Conservation (phyloP, 1,284 basidiomycete species). For the Moesziomyces globuligerus region DNA sequence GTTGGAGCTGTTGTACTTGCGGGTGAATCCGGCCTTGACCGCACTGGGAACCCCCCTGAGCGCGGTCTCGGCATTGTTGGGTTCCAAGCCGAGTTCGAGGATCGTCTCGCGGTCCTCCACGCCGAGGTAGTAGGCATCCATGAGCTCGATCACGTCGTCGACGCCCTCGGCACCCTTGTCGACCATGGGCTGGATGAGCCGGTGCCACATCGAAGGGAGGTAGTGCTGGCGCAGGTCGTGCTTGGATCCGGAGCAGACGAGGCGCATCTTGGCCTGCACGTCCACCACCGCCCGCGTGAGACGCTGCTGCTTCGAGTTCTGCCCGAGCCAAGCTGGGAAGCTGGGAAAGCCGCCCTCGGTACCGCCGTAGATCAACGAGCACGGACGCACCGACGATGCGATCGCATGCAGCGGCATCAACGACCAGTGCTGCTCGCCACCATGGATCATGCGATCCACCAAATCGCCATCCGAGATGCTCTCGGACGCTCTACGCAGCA, state of each 20-base stretch:
- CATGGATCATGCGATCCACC: constrained; percentile 92
- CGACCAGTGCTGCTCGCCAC: constrained; percentile 88
- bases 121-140: constrained; percentile 94
- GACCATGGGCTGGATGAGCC: constrained; percentile 81
- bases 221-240: constrained; percentile 90
- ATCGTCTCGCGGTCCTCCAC: constrained; percentile 96
- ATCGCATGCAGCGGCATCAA: constrained; percentile 94
- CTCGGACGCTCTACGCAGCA: constrained; percentile 78
- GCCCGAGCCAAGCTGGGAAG: constrained; percentile 76
- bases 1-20: constrained; percentile 72
- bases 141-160: constrained; percentile 81
- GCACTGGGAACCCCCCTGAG: constrained; percentile 84
- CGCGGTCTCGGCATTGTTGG: constrained; percentile 75
- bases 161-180: constrained; percentile 73
- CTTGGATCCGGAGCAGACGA: constrained; percentile 88
- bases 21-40: constrained; percentile 84
- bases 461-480: constrained; percentile 94
- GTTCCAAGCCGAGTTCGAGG: constrained; percentile 88
- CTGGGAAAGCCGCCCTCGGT: constrained; percentile 52
- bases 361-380: constrained; percentile 56
- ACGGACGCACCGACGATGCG: constrained; percentile 79
- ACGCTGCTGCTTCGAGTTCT: constrained; percentile 92
- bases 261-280: constrained; percentile 92
- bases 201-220: constrained; percentile 82
- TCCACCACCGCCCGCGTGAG: constrained; percentile 84